Evolutionary conservation across 2,329 filamentous ascomycete genomes (phyloP).

Genomic region (Coniochaeta sp.): DNA sequence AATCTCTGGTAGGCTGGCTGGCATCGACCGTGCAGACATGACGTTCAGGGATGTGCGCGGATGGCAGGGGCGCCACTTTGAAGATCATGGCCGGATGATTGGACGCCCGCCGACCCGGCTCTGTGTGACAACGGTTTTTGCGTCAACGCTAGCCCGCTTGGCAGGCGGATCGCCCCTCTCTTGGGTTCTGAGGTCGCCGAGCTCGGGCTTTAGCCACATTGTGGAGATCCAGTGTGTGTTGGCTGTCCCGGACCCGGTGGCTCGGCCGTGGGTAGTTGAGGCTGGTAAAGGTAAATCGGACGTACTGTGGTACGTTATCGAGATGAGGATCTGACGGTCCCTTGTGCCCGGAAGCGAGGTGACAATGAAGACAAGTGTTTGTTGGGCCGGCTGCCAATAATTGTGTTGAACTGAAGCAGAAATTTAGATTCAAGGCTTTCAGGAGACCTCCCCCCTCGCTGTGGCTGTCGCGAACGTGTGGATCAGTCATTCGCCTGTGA

Average conservation of each 20-base stretch:
- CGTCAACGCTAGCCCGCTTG: slow-evolving; percentile 15
- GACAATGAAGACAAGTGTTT: neutral
- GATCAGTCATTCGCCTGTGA: neutral
- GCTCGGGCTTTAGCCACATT: slow-evolving; percentile 19
- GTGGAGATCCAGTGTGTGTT: slow-evolving; percentile 8
- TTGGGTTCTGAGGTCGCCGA: slow-evolving; percentile 16
- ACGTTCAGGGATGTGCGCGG: slow-evolving; percentile 3
- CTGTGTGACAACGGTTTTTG: slow-evolving; percentile 21
- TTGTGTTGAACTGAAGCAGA: neutral
- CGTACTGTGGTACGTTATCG: neutral
- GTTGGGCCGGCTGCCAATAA: neutral
- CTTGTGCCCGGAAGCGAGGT: neutral
- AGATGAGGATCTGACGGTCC: too few species aligned
- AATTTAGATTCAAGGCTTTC: neutral
- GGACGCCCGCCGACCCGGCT: slow-evolving; percentile 15
- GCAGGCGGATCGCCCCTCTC: slow-evolving; percentile 14
- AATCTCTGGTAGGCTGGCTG: neutral
- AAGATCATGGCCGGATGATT: slow-evolving; percentile 14
- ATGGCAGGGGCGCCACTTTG: slow-evolving; percentile 11
- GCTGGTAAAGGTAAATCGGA: slow-evolving; percentile 1
- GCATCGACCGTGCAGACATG: neutral
- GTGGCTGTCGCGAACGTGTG: neutral
- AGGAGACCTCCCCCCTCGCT: neutral
- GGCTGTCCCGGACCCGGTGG: neutral
- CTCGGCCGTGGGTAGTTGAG: neutral